Base-by-base conservation (phyloP, 768 basidiomycete species). In the Suillus subaureus region DNA sequence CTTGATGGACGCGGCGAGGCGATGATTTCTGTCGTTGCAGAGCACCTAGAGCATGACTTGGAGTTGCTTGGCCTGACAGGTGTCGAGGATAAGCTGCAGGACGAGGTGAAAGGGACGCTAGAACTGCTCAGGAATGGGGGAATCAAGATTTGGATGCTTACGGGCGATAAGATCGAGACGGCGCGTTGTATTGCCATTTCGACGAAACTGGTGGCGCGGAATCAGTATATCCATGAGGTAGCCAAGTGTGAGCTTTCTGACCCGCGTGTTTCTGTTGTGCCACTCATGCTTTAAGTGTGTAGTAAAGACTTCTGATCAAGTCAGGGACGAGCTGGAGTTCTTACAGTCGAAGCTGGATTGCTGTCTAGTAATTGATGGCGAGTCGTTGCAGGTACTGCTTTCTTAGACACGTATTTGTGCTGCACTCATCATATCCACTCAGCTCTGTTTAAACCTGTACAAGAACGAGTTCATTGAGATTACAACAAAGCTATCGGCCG, bases 91-190 rank as follows among this genome's bases (percentile, higher is more conserved):
- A 98, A 98, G 79, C 79, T 99, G 65, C 97, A 99, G 73, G 97
- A 99, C 66, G 96, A 97, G 28, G 97, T 99, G 71, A 96, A 93
- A 76, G 87, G 90, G 54, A 97, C 97, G 2, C 79, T 99, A 65
- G 97, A 99, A 78, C 74, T 99, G 61, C 77, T 99, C 68, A 82
- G 96, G 69, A 99, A 99, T 75, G 97, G 97, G 0, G 97, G 97
- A 5, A 89, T 99, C 78, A 97, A 93, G 84, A 99, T 99, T 65
- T 99, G 97, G 97, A 99, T 99, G 97, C 82, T 99, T 71, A 99
- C 97, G 0, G 97, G 97, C 1, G 97, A 99, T 78, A 99, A 99
- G 81, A 94, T 99, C 60, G 97, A 99, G 82, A 99, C 97, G 4
- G 97, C 97, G 6, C 90, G 96, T 43, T 97, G 96, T 77, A 99